These are phyloP conservation scores for Hymenoscyphus fraxineus DNA, from an alignment of 2,329 filamentous ascomycete genomes.

Conservation along the genomic window DNA sequence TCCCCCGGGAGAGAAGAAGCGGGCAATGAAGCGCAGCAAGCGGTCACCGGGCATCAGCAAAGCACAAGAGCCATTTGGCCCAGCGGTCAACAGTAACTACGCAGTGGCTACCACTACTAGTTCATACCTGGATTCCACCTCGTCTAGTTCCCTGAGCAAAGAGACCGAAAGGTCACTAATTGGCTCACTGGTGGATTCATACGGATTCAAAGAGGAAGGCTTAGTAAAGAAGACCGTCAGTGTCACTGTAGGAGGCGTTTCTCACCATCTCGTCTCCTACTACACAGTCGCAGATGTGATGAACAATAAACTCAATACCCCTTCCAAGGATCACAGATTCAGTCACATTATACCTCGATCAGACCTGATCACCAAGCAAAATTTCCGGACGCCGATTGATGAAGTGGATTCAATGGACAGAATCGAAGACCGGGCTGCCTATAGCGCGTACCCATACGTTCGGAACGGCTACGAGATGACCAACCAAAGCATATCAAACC, in stretches of 20 bases:
- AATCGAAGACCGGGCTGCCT: conserved; percentile 29
- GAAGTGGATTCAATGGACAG: conserved; percentile 46
- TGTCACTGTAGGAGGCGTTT: conserved; percentile 67
- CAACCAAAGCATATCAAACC: conserved; percentile 30
- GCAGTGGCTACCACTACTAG: conserved; percentile 14
- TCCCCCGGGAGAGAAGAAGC: conserved; percentile 79
- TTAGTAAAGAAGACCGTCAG: conserved; percentile 93
- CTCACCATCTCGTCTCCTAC: conserved; percentile 85
- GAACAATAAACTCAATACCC: conserved; percentile 50
- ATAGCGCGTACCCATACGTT: conserved; percentile 23
- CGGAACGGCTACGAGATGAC: conserved; percentile 32
- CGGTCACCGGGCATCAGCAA: conserved; percentile 33
- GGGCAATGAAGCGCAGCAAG: conserved; percentile 68
- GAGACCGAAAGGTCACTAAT: conserved; percentile 47
- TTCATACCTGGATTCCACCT: conserved; percentile 22
- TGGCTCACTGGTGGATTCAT: conserved; percentile 84
- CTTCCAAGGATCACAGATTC: conserved; percentile 51
- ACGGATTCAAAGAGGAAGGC: conserved; percentile 77
- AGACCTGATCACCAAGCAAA: conserved; percentile 58
- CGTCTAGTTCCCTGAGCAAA: conserved; percentile 27
- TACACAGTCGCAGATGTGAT: conserved; percentile 80
- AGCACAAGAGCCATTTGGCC: conserved; percentile 22
- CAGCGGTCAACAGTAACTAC: conserved; percentile 17
- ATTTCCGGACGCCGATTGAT: conserved; percentile 63
- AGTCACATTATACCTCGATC: conserved; percentile 50